phyloP scores from a whole-genome alignment of 768 basidiomycete species.

The Xerocomus potaroensis region DNA sequence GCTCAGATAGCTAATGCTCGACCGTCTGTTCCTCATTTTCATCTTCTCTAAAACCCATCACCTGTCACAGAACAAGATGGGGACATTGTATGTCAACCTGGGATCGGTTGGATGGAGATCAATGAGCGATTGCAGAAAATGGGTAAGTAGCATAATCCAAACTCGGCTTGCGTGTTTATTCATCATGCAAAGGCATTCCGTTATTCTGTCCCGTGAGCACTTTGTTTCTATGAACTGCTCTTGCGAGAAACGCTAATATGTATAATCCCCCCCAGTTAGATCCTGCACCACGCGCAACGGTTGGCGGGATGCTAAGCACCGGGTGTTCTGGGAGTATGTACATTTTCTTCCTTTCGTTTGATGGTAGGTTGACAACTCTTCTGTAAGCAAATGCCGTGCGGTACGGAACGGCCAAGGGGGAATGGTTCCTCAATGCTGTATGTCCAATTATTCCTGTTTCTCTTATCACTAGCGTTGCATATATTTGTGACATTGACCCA shows the following conservation, averaged over 20 bases:
- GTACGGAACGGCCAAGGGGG: slow-evolving; percentile 85
- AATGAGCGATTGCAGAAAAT: slow-evolving; percentile 63
- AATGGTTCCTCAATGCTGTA: slow-evolving; percentile 88
- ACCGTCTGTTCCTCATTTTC: too few relatives aligned
- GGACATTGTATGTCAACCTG: slow-evolving; percentile 73
- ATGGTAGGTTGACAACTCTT: slow-evolving; percentile 14
- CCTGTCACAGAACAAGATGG: slow-evolving; percentile 66
- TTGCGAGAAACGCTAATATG: neutral
- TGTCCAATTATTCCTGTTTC: slow-evolving; percentile 14
- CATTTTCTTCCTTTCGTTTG: slow-evolving; percentile 14
- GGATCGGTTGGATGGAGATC: slow-evolving; percentile 65
- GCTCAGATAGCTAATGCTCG: too few relatives aligned
- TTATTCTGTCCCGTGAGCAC: slow-evolving; percentile 74
- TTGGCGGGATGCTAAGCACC: slow-evolving; percentile 84
- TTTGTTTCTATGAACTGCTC: neutral
- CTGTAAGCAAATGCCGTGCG: slow-evolving; percentile 68
- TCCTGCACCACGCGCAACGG: slow-evolving; percentile 74
- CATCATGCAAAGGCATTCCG: slow-evolving; percentile 50
- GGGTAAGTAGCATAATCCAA: slow-evolving; percentile 37
- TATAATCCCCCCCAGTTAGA: slow-evolving; percentile 47
- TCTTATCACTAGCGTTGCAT: neutral
- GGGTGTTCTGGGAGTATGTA: slow-evolving; percentile 86
- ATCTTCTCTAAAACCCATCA: too few relatives aligned
- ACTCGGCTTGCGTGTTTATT: neutral
- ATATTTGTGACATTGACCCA: slow-evolving; percentile 2